A percentile compares a stretch with the other conserved stretches of the same genome.
Evolutionary conservation across 768 basidiomycete species (phyloP).

Genomic region (Tulasnella sp.): DNA sequence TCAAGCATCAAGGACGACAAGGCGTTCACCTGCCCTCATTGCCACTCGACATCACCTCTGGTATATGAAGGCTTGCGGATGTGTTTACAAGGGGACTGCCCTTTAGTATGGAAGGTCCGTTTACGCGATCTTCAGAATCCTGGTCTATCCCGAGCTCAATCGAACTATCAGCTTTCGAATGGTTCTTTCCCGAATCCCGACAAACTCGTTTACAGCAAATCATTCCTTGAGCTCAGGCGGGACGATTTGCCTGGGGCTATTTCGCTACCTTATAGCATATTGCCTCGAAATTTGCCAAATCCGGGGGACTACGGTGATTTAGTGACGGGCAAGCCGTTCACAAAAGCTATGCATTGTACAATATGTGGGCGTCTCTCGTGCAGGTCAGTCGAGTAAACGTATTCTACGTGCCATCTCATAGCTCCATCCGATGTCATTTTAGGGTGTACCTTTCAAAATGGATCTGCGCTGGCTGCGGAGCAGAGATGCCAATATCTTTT

Average conservation of each 20-base stretch:
- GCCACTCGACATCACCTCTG: conserved; percentile 34
- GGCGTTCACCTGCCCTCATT: conserved; percentile 31
- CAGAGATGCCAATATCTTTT: conserved; percentile 20
- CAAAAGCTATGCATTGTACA: conserved; percentile 28
- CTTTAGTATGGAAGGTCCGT: conserved; percentile 14
- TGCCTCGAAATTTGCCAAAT: not conserved
- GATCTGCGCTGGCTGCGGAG: conserved; percentile 54
- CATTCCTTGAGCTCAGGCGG: conserved; percentile 8
- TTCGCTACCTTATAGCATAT: not conserved
- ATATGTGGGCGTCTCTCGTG: conserved; percentile 62
- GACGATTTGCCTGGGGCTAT: too few relatives aligned
- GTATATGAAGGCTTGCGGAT: conserved; percentile 49
- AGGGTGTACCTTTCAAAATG: conserved; percentile 68
- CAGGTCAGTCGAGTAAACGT: conserved; percentile 35
- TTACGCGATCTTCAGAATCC: conserved; percentile 31
- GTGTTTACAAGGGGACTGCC: conserved; percentile 42
- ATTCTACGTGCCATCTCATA: not conserved
- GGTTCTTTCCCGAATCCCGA: not conserved
- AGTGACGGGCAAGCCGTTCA: not conserved
- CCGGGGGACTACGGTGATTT: not conserved
- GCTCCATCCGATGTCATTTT: conserved; percentile 24
- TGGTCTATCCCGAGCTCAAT: conserved; percentile 44
- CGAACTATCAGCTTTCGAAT: conserved; percentile 30
- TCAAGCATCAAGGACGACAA: too few relatives aligned
- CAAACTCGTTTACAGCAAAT: not conserved